phyloP scores from a whole-genome alignment of 208 protist species.

The Leptomonas seymouri region DNA sequence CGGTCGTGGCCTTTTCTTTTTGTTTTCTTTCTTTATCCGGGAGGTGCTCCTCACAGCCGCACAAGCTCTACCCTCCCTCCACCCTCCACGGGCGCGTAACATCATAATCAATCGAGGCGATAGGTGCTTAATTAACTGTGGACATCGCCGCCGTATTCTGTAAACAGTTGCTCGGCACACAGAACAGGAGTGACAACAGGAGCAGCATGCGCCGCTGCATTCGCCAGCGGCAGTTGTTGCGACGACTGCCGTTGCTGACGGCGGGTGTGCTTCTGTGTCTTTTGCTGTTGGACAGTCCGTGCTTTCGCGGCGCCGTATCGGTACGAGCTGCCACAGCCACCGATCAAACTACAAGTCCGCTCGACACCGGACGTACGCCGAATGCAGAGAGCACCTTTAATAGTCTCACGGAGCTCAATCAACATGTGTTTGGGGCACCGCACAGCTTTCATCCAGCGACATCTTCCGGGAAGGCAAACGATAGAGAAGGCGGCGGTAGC shows the following conservation, averaged over 20 bases:
- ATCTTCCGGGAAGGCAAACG: not conserved
- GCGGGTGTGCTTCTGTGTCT: not conserved
- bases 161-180: no score
- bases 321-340: not conserved
- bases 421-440: constrained; percentile 1
- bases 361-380: not conserved
- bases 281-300: not conserved
- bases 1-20: no score
- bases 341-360: not conserved
- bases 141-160: no score
- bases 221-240: not conserved
- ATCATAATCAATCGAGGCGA: no score
- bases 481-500: not conserved
- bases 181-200: no score
- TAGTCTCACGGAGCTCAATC: constrained; percentile 25
- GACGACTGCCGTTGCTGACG: not conserved
- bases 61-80: no score
- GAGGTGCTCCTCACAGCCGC: not conserved
- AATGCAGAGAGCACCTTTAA: constrained; percentile 8
- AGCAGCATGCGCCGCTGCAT: no score
- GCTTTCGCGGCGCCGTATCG: not conserved
- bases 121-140: no score
- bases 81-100: no score
- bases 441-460: constrained; percentile 7
- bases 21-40: constrained; percentile 9